Evolutionary conservation across 1,284 basidiomycete species (phyloP).

Genomic region (Ganoderma multipileum): DNA sequence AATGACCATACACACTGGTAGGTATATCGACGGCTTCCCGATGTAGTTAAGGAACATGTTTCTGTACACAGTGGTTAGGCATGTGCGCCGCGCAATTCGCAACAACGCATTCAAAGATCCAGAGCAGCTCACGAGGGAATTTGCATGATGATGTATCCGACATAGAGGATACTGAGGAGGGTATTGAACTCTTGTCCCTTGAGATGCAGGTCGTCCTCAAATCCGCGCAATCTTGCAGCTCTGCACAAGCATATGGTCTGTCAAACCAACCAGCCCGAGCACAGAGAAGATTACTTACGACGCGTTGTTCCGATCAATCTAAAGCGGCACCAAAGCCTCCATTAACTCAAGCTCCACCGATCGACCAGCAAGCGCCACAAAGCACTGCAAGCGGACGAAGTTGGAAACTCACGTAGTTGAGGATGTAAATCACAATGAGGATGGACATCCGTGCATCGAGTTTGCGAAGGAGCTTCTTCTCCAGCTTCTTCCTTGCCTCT

Average conservation of each 20-base stretch:
- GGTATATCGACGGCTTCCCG: conserved; percentile 76
- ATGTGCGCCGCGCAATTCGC: background rate
- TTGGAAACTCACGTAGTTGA: conserved; percentile 60
- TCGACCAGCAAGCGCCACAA: background rate
- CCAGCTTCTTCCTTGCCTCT: conserved; percentile 50
- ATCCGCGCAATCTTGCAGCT: conserved; percentile 72
- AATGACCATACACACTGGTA: conserved; percentile 73
- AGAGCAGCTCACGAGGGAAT: conserved; percentile 69
- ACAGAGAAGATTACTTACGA: conserved; percentile 45
- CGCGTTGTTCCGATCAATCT: conserved; percentile 76
- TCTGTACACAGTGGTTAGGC: conserved; percentile 41
- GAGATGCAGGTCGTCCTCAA: conserved; percentile 73
- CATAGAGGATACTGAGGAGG: conserved; percentile 76
- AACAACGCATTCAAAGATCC: conserved; percentile 34
- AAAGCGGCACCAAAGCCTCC: background rate
- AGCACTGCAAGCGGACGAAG: conserved; percentile 4
- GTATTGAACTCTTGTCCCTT: conserved; percentile 73
- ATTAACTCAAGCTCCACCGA: conserved; percentile 26
- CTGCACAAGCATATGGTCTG: conserved; percentile 38
- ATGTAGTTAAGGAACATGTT: conserved; percentile 79
- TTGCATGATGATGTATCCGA: conserved; percentile 84
- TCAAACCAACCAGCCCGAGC: background rate
- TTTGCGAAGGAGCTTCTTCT: conserved; percentile 63
- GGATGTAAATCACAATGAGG: conserved; percentile 69
- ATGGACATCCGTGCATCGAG: conserved; percentile 71